Evolutionary conservation across 176 grass and related monocot genomes (phyloP).

Genomic region (Pontederia crassipes): DNA sequence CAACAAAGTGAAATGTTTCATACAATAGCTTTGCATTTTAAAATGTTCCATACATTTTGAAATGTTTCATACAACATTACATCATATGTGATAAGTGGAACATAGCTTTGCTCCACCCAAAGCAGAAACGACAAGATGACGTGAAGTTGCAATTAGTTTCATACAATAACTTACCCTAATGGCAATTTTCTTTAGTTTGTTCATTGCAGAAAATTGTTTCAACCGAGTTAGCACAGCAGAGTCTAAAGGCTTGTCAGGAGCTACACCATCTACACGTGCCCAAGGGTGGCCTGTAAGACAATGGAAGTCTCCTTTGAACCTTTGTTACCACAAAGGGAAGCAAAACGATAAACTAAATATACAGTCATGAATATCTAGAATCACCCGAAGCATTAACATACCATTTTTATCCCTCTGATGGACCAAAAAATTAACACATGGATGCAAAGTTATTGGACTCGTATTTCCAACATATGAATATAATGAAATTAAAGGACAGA

Average conservation of each 20-base stretch:
- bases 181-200: slow-evolving; percentile 77
- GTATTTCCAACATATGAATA: too few relatives aligned
- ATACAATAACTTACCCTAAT: slow-evolving; percentile 35
- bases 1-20: too few relatives aligned
- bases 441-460: too few relatives aligned
- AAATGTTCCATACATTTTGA: too few relatives aligned
- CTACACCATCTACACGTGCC: slow-evolving; percentile 58
- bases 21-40: too few relatives aligned
- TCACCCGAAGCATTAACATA: neutral
- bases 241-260: slow-evolving; percentile 72
- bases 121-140: too few relatives aligned
- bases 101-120: too few relatives aligned
- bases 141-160: neutral
- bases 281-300: slow-evolving; percentile 59
- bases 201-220: slow-evolving; percentile 80
- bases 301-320: neutral
- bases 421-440: too few relatives aligned
- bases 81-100: too few relatives aligned
- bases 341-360: neutral
- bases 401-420: too few relatives aligned
- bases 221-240: slow-evolving; percentile 63
- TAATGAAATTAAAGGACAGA: too few relatives aligned
- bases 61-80: too few relatives aligned
- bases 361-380: neutral
- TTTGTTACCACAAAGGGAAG: neutral